These are phyloP conservation scores for Cyamopsis tetragonoloba DNA, from an alignment of 306 rosid species.

Conservation along the genomic window DNA sequence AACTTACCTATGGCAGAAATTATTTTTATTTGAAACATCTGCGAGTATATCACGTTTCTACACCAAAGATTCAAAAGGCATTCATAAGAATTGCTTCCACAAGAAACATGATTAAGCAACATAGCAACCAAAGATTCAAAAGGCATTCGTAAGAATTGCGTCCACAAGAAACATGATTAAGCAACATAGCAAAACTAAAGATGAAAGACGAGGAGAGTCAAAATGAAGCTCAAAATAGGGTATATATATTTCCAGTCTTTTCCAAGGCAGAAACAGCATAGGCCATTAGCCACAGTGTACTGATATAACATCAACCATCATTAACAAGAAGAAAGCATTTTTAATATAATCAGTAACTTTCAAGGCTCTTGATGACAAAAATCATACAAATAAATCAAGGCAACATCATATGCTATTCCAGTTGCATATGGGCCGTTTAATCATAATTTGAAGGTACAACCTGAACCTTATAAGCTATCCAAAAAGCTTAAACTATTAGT, in stretches of 20 bases:
- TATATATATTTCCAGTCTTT: background rate
- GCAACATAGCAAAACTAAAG: background rate
- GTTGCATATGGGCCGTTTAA: conserved; percentile 1
- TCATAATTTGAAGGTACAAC: background rate
- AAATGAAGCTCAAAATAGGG: conserved; percentile 2
- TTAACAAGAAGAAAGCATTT: too few species aligned
- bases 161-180: conserved; percentile 1
- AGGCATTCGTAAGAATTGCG: conserved; percentile 6
- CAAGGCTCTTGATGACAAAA: background rate
- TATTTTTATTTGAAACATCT: conserved; percentile 45
- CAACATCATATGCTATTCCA: background rate
- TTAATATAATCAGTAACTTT: background rate
- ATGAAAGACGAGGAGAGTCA: background rate
- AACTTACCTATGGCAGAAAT: conserved; percentile 41
- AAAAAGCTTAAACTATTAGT: background rate
- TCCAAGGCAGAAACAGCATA: background rate
- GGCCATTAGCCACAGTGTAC: background rate
- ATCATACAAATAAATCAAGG: background rate
- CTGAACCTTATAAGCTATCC: too few species aligned
- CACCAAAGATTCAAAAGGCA: conserved; percentile 18
- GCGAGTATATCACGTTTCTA: conserved; percentile 31
- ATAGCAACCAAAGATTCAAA: conserved; percentile 24
- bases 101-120: too few species aligned
- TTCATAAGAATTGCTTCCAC: conserved; percentile 12
- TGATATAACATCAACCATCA: too few species aligned